These are phyloP conservation scores for Penicillium coprophilum DNA, from an alignment of 495 filamentous ascomycete genomes.

Conservation along the genomic window DNA sequence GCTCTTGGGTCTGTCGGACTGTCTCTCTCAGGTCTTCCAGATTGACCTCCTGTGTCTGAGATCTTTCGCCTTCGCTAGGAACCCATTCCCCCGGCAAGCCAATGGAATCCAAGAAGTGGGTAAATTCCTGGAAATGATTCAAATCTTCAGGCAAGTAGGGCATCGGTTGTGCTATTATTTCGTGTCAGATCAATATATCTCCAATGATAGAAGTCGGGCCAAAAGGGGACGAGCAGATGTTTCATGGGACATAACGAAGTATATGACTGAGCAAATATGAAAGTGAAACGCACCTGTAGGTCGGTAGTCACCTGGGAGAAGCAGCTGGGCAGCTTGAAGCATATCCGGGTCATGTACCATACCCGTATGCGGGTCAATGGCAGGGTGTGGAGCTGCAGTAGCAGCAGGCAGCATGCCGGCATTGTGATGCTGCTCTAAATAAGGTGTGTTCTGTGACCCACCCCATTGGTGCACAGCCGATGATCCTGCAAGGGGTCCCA, in stretches of 20 bases:
- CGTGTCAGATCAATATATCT: slow-evolving; percentile 3
- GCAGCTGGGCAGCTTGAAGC: slow-evolving; percentile 42
- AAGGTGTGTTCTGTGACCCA: slow-evolving; percentile 26
- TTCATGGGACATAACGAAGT: neutral
- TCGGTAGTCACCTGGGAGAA: slow-evolving; percentile 38
- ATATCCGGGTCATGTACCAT: slow-evolving; percentile 41
- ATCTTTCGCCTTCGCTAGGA: slow-evolving; percentile 29
- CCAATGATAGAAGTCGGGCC: too few relatives aligned
- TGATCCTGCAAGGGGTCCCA: slow-evolving; percentile 26
- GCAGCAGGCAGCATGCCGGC: slow-evolving; percentile 21
- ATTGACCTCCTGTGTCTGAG: slow-evolving; percentile 30
- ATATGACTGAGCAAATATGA: neutral
- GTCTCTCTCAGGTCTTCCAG: slow-evolving; percentile 28
- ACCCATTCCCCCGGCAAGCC: slow-evolving; percentile 43
- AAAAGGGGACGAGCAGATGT: neutral
- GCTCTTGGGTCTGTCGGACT: slow-evolving; percentile 20
- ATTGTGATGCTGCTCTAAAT: slow-evolving; percentile 28
- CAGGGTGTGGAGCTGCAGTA: slow-evolving; percentile 15
- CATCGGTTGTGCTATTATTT: slow-evolving; percentile 31
- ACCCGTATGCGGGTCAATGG: slow-evolving; percentile 20
- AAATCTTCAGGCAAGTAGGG: slow-evolving; percentile 40
- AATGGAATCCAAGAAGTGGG: slow-evolving; percentile 44
- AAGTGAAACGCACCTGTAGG: slow-evolving; percentile 22
- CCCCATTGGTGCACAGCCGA: slow-evolving; percentile 37
- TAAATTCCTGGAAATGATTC: slow-evolving; percentile 45